These are phyloP conservation scores for Hyphopichia fennica DNA, from an alignment of 1,139 yeast species.

Conservation along the genomic window DNA sequence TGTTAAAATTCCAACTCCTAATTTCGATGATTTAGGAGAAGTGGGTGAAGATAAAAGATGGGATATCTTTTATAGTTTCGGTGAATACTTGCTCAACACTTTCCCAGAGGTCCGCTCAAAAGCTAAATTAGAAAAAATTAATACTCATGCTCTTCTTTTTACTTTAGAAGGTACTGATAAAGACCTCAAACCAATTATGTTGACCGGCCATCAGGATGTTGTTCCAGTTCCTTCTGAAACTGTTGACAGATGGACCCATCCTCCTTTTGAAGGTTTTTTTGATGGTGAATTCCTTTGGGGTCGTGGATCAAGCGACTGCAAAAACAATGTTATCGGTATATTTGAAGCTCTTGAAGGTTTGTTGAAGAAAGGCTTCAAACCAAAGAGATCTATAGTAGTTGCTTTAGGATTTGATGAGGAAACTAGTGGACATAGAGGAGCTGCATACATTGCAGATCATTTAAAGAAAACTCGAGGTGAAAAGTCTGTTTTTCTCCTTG, in stretches of 20 bases:
- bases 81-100: conserved; percentile 50
- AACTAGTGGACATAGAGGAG: conserved; percentile 37
- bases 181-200: conserved; percentile 59
- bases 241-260: conserved; percentile 61
- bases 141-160: conserved; percentile 64
- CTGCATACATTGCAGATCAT: conserved; percentile 25
- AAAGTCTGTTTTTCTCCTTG: conserved; percentile 36
- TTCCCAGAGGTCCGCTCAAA: conserved; percentile 61
- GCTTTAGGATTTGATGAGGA: conserved; percentile 51
- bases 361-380: conserved; percentile 26
- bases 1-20: no score
- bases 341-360: conserved; percentile 41
- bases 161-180: conserved; percentile 63
- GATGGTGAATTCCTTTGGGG: conserved; percentile 53
- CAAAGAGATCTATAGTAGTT: conserved; percentile 37
- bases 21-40: no score
- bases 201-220: conserved; percentile 80
- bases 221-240: conserved; percentile 74
- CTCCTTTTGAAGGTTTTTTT: conserved; percentile 68
- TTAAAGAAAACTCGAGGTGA: conserved; percentile 33
- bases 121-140: conserved; percentile 55
- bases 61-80: conserved; percentile 52
- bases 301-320: conserved; percentile 45
- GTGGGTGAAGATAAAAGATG: no score
- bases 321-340: conserved; percentile 38